A percentile compares a stretch with the other conserved stretches of the same genome.
Conservation (phyloP, 345 rosid genomes). For the Arabis hirsuta region DNA sequence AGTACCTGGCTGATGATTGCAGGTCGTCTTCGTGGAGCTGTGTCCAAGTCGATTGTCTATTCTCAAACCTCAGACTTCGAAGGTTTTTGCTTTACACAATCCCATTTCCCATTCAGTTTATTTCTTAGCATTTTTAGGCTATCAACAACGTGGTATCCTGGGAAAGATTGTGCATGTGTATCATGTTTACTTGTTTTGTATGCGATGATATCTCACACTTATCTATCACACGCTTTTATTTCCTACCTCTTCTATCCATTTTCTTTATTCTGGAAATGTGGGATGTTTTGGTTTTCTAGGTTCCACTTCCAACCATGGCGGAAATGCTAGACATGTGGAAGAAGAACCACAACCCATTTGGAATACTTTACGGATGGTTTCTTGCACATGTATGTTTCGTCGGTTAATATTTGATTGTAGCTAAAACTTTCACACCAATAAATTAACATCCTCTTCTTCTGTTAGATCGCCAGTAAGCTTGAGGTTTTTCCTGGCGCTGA, state of each 20-base stretch:
- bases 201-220: neutral
- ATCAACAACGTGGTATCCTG: neutral
- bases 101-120: neutral
- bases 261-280: neutral
- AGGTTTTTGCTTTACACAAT: conserved; percentile 51
- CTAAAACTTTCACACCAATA: conserved; percentile 4
- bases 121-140: neutral
- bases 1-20: conserved; percentile 17
- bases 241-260: conserved; percentile 1
- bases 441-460: conserved; percentile 11
- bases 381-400: conserved; percentile 71
- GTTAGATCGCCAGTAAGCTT: conserved; percentile 77
- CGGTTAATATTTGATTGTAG: conserved; percentile 10
- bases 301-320: conserved; percentile 70
- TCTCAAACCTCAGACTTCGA: conserved; percentile 70
- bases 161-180: neutral
- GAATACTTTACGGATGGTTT: conserved; percentile 82
- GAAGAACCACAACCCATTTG: conserved; percentile 76
- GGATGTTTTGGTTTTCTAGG: conserved; percentile 48
- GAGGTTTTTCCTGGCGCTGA: conserved; percentile 93
- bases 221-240: too few species aligned
- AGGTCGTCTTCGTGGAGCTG: conserved; percentile 91
- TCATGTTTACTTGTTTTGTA: neutral
- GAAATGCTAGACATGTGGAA: conserved; percentile 94
- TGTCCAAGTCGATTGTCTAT: conserved; percentile 81